These are phyloP conservation scores for Galerina sulciceps DNA, from an alignment of 768 basidiomycete genomes.

Conservation along the genomic window DNA sequence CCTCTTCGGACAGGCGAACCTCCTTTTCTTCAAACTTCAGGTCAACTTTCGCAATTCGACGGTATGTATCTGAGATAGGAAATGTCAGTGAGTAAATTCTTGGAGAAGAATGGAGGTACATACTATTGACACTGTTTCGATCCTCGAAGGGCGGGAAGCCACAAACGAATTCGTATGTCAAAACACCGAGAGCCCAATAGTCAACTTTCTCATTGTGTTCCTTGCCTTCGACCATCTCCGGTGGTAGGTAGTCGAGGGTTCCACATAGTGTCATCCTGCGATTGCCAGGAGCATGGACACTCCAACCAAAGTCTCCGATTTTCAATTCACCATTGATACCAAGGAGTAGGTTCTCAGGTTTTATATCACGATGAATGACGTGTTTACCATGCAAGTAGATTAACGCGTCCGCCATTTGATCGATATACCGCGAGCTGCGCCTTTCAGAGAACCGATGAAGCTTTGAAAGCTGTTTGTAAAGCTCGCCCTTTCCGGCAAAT, in stretches of 20 bases:
- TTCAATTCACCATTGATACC: slow-evolving; percentile 97
- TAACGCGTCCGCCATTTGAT: slow-evolving; percentile 98
- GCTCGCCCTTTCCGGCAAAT: slow-evolving; percentile 95
- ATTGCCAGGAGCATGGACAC: slow-evolving; percentile 93
- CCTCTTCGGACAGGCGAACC: slow-evolving; percentile 65
- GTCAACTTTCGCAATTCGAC: slow-evolving; percentile 88
- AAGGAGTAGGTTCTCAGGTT: slow-evolving; percentile 94
- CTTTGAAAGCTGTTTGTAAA: slow-evolving; percentile 94
- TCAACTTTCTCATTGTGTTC: slow-evolving; percentile 92
- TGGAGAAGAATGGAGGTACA: slow-evolving; percentile 23
- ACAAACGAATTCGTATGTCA: slow-evolving; percentile 92
- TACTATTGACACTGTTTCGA: slow-evolving; percentile 74
- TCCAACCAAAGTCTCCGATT: slow-evolving; percentile 99
- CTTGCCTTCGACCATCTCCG: slow-evolving; percentile 96
- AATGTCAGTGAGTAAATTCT: neutral
- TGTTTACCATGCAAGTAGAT: slow-evolving; percentile 92
- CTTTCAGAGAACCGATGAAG: slow-evolving; percentile 87
- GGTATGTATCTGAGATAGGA: slow-evolving; percentile 73
- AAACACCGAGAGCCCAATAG: slow-evolving; percentile 96
- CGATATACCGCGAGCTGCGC: slow-evolving; percentile 87
- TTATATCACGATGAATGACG: slow-evolving; percentile 98
- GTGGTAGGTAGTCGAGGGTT: slow-evolving; percentile 95
- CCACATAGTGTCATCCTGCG: slow-evolving; percentile 91
- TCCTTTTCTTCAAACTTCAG: slow-evolving; percentile 51
- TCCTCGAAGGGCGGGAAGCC: slow-evolving; percentile 88